phyloP scores from a whole-genome alignment of 83 land plant species.

The Diphasiastrum complanatum region DNA sequence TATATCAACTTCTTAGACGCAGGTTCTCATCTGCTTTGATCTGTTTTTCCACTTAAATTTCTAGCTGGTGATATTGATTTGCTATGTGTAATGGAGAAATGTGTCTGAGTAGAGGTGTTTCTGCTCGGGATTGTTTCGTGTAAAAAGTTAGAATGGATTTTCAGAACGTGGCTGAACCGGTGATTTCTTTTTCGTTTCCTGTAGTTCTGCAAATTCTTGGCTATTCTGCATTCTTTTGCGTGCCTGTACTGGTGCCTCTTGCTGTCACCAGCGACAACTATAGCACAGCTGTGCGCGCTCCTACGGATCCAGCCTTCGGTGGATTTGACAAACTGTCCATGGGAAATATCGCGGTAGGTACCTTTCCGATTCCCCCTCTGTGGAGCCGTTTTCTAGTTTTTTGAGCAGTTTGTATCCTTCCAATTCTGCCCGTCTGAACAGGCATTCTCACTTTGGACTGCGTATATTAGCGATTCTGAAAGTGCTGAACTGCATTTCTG shows the following conservation, averaged over 20 bases:
- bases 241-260: constrained; percentile 70
- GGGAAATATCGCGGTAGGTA: constrained; percentile 64
- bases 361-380: background rate
- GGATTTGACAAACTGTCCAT: constrained; percentile 64
- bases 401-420: background rate
- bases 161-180: too few relatives aligned
- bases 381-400: background rate
- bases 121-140: background rate
- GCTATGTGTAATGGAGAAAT: background rate
- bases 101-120: background rate
- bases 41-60: too few relatives aligned
- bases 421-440: too few relatives aligned
- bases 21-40: constrained; percentile 29
- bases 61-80: background rate
- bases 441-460: too few relatives aligned
- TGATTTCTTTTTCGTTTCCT: constrained; percentile 8
- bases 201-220: constrained; percentile 59
- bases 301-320: constrained; percentile 31
- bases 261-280: constrained; percentile 44
- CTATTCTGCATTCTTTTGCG: constrained; percentile 44
- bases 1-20: constrained; percentile 68
- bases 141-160: background rate
- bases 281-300: constrained; percentile 10
- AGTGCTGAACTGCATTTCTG: too few relatives aligned
- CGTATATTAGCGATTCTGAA: too few relatives aligned